Evolutionary conservation across 2,329 filamentous ascomycete species (phyloP), one percentile per base, ranked within the genome.

Genomic region (Dendryphion nanum): DNA sequence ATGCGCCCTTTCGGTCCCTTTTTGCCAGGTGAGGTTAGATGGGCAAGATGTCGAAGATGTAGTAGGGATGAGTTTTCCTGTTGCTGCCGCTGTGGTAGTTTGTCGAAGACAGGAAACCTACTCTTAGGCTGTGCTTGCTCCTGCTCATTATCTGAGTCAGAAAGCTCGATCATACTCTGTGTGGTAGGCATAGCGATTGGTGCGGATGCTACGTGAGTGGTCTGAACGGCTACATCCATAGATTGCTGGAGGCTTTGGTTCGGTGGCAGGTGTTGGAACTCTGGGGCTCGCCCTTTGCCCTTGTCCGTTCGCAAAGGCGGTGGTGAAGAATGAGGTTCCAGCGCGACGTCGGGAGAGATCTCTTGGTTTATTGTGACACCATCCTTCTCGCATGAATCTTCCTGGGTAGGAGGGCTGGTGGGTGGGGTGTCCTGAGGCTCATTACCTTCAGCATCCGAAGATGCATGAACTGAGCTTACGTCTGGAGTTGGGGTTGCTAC

Each of bases 11-110:
- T 66, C 33, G 59, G 50, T 6, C 24, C 45, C 54, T 58, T 72
- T 55, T 74, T 83, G 30, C 70, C 76, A 34, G 77, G 83, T 5
- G 83, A 84, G 36, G 75, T 77, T 16, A 93, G 66, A 44, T 89
- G 81, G 3, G 89, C 88, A 12, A 95, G 77, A 40, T 81, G 78
- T 41, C 84, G 84, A n/a, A 93, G 71, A 13, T 77, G 78, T 18
- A 83, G 75, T 42, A 91, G 70, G 0, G 85, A 81, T 18, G 74
- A 72, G 2, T 78, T 71, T 51, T 86, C 82, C 36, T 81, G 74
- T n/a, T 75, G 67, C 56, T 79, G 81, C 55, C 77, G 81, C 34
- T 72, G 69, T 0, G 83, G 85, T 3, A 85, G 63, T 13, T 78
- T 82, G 54, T 89, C 81, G 49, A 94, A 90, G 2, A 88, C 76